phyloP scores from a whole-genome alignment of 768 basidiomycete species.

The Amanita thiersii region DNA sequence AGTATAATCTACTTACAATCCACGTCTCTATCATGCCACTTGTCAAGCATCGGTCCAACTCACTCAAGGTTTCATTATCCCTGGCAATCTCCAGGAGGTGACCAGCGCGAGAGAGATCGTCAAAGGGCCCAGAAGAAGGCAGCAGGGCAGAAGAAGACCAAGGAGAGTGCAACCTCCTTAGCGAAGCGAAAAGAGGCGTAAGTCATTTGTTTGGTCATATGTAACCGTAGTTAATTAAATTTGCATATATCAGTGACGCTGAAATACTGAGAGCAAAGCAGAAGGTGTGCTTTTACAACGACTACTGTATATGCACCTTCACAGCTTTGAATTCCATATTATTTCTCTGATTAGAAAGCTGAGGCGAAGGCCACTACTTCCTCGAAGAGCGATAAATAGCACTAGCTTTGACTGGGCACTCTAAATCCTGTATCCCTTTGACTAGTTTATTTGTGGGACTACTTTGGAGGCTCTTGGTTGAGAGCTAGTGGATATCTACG shows the following conservation, averaged over 20 bases:
- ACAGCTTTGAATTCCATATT: conserved; percentile 1
- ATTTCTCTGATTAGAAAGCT: conserved; percentile 34
- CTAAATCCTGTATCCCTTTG: neutral
- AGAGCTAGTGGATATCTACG: too few species aligned
- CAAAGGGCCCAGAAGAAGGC: conserved; percentile 67
- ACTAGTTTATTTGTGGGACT: neutral
- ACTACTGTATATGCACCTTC: conserved; percentile 4
- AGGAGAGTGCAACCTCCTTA: conserved; percentile 57
- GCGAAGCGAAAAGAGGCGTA: conserved; percentile 73
- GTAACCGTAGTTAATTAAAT: conserved; percentile 16
- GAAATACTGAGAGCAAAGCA: conserved; percentile 71
- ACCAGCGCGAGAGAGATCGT: conserved; percentile 75
- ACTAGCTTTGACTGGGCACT: conserved; percentile 11
- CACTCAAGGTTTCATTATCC: conserved; percentile 12
- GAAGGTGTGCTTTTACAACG: conserved; percentile 41
- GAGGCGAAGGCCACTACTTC: conserved; percentile 27
- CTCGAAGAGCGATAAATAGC: conserved; percentile 27
- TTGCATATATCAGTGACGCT: conserved; percentile 50
- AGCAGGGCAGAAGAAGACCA: conserved; percentile 48
- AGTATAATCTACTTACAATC: conserved; percentile 17
- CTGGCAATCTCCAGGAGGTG: conserved; percentile 50
- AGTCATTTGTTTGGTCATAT: conserved; percentile 22
- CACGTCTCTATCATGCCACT: neutral
- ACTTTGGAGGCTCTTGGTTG: too few species aligned
- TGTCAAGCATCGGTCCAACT: conserved; percentile 14